These are phyloP conservation scores for Syzygium oleosum DNA, from an alignment of 345 rosid genomes.

Conservation along the genomic window DNA sequence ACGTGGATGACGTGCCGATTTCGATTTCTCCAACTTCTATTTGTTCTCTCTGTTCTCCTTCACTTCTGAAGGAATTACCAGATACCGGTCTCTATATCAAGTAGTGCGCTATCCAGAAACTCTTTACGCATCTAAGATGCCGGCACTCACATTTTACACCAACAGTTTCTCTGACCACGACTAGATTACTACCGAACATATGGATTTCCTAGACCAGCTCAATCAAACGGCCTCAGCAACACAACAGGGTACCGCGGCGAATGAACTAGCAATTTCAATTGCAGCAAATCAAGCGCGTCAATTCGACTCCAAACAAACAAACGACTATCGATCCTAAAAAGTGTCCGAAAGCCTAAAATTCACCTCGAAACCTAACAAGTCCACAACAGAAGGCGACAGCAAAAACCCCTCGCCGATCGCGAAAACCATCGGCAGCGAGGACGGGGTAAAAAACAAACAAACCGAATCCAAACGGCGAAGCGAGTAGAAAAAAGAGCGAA, in stretches of 20 bases:
- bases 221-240: neutral
- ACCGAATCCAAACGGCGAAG: neutral
- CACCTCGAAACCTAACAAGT: neutral
- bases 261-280: neutral
- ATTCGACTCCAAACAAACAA: neutral
- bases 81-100: neutral
- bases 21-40: neutral
- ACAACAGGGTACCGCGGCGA: neutral
- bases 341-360: neutral
- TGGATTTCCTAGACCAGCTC: neutral
- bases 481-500: neutral
- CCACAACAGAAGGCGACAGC: neutral
- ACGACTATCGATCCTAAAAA: neutral
- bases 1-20: neutral
- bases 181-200: neutral
- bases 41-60: neutral
- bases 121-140: neutral
- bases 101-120: neutral
- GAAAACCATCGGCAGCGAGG: neutral
- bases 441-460: neutral
- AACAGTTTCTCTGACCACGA: neutral
- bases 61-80: neutral
- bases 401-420: neutral
- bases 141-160: neutral
- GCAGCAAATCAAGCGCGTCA: neutral